Evolutionary conservation across 805 yeast genomes (phyloP).

Genomic region (Yamadazyma kitorensis): DNA sequence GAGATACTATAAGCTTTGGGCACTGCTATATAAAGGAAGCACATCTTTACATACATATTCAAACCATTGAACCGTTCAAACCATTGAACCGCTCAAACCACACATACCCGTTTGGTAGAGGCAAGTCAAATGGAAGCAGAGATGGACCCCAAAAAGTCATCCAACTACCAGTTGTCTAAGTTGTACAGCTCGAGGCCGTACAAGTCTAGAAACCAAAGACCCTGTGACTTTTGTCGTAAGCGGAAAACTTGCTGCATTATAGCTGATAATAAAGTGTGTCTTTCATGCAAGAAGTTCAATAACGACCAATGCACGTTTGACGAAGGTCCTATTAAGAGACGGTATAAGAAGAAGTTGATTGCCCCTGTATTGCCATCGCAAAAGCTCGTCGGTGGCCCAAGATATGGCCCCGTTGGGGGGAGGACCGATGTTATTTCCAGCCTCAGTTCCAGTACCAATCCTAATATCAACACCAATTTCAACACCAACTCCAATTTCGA

Average conservation of each 20-base stretch:
- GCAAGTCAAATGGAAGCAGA: background rate
- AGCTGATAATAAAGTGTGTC: constrained; percentile 27
- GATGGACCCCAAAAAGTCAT: too few relatives aligned
- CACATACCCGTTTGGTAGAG: background rate
- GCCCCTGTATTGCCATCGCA: constrained; percentile 9
- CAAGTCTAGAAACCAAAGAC: constrained; percentile 31
- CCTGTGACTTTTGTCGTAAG: constrained; percentile 34
- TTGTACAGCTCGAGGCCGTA: constrained; percentile 23
- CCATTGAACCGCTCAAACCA: background rate
- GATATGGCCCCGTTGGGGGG: too few relatives aligned
- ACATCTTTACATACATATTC: background rate
- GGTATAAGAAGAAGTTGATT: constrained; percentile 4
- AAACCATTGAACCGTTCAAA: background rate
- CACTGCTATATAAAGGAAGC: background rate
- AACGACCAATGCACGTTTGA: constrained; percentile 24
- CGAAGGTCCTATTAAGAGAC: constrained; percentile 26
- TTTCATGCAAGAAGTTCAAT: constrained; percentile 28
- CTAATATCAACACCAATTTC: too few relatives aligned
- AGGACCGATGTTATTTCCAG: background rate
- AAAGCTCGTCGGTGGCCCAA: constrained; percentile 1
- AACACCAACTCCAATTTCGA: too few relatives aligned
- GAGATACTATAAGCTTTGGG: background rate
- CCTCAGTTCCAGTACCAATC: background rate
- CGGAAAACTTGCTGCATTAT: constrained; percentile 35
- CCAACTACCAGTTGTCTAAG: constrained; percentile 9